Evolutionary conservation across 768 basidiomycete species (phyloP), one percentile per base, ranked within the genome.

Genomic region (Hysterangium stoloniferum): DNA sequence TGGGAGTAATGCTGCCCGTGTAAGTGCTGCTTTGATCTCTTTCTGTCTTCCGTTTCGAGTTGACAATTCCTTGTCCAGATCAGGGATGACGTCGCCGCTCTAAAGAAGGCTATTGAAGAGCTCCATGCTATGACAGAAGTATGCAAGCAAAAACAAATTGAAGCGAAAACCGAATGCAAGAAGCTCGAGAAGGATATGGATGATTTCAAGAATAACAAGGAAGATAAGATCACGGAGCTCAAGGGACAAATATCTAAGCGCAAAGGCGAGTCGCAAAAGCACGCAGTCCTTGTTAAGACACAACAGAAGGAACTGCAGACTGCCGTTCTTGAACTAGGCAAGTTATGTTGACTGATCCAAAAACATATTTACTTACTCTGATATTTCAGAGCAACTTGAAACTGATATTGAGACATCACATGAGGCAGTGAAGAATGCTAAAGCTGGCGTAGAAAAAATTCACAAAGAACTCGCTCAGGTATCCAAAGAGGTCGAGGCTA

Each of bases 191-290:
- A 84, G 59, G 96, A 99, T 63, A 98, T 99, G 92, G 80, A 79
- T 48, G 96, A 98, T 70, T 97, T 99, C 74, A 94, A 96, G 72
- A 86, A 94, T 67, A 94, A 99, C 71, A 96, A 96, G 64, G 96
- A 97, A 45, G 91, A 92, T 41, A 98, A 98, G 68, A 86, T 90
- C 48, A 86, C 84, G 15, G 87, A 98, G 63, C 78, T 98, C 56
- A 96, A 94, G 73, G 94, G 87, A 52, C 77, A 80, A 56, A 90
- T 98, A 55, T 72, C 74, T 17, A 84, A 80, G 61, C 85, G 90
- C 66, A 96, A 94, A 68, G 71, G 78, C 5, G 78, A 77, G 0
- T 68, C 94, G 12, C 84, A 88, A 60, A 91, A 88, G 66, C 83
- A 93, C 62, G 74, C 84, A 1, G 82, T 85, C 2, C 68, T 73